A percentile compares a stretch with the other conserved stretches of the same genome.
phyloP scores from a whole-genome alignment of 2,329 filamentous ascomycete species.

The Colletotrichum echinochloae region DNA sequence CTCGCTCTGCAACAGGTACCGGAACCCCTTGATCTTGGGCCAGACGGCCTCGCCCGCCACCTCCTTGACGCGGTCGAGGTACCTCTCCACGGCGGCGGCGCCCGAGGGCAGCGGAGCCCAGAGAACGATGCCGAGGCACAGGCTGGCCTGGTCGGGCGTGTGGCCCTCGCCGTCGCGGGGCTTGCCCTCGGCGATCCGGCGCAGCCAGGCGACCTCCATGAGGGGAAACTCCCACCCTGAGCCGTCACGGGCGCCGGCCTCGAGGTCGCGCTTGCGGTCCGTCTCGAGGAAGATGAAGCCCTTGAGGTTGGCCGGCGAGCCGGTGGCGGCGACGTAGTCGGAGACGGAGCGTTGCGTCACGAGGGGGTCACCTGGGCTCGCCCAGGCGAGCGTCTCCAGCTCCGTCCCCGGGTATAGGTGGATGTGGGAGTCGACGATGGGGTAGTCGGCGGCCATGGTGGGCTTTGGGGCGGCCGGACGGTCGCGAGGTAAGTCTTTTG shows the following conservation, averaged over 20 bases:
- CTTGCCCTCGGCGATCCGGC: constrained; percentile 72
- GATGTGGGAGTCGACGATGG: constrained; percentile 90
- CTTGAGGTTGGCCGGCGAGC: constrained; percentile 58
- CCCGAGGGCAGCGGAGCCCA: constrained; percentile 88
- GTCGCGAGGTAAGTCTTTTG: background rate
- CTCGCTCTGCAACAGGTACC: constrained; percentile 87
- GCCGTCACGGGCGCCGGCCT: constrained; percentile 57
- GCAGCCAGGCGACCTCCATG: constrained; percentile 77
- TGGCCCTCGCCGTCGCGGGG: constrained; percentile 71
- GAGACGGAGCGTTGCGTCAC: constrained; percentile 72
- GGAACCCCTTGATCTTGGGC: constrained; percentile 79
- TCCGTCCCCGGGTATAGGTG: constrained; percentile 84
- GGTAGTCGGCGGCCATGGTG: constrained; percentile 57
- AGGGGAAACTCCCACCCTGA: constrained; percentile 76
- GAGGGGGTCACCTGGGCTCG: constrained; percentile 68
- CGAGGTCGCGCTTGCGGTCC: constrained; percentile 75
- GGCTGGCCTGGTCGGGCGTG: constrained; percentile 58
- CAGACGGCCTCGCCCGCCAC: constrained; percentile 72
- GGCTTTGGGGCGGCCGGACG: background rate
- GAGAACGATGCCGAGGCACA: constrained; percentile 78
- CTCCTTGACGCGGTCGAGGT: constrained; percentile 71
- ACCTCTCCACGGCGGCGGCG: constrained; percentile 68
- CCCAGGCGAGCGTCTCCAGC: constrained; percentile 76
- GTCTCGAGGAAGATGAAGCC: constrained; percentile 89
- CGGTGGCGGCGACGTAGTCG: constrained; percentile 68